Base-by-base conservation (phyloP, 2,329 filamentous ascomycete species). In the Aspergillus costaricaensis region DNA sequence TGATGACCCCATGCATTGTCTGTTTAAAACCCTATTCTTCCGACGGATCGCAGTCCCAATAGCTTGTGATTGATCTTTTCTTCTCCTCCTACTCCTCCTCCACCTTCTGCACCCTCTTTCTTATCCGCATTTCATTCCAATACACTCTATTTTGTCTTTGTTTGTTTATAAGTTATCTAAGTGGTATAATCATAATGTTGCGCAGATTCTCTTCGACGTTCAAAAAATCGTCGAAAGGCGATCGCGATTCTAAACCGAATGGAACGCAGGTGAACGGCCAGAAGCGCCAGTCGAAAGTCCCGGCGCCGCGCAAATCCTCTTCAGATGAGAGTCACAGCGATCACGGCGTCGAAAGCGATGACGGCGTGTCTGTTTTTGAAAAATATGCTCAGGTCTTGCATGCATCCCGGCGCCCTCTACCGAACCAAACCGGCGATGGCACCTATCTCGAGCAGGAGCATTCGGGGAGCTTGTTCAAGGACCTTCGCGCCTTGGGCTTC, bases 361-460 rank as follows among this genome's bases (percentile, higher is more conserved):
- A 80, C 62, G 73, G 80, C 8, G 71, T 75, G 23, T 69, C 70
- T 7, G 71, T 74, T 15, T 82, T 82, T 58, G 73, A 77, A 38
- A 74, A 77, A 62, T 81, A 77, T 70, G 77, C 78, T 19, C 77
- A 80, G 64, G 69, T 82, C 10, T 78, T 83, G 55, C 79, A 82
- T 57, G 82, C 85, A 4, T 85, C 86, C 1, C 80, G 80, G 60
- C 78, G 85, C n/a, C 88, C 89, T 9, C 75, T 89, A 32, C 88
- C 89, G 0, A 86, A 80, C 1, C 82, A 89, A 67, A 83, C 81
- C 57, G 87, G 87, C 25, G 83, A 88, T 69, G 87, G 87, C n/a
- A 82, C 83, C 2, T 89, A 87, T 59, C 76, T 82, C 4, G 76
- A 77, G 39, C 80, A 80, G 59, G 76, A 77, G n/a, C 79, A 80